Percentiles rank a stretch among this genome's conserved stretches.
These are phyloP conservation scores for Arthrinium phaeospermum DNA, from an alignment of 2,329 filamentous ascomycete species.

Conservation along the genomic window DNA sequence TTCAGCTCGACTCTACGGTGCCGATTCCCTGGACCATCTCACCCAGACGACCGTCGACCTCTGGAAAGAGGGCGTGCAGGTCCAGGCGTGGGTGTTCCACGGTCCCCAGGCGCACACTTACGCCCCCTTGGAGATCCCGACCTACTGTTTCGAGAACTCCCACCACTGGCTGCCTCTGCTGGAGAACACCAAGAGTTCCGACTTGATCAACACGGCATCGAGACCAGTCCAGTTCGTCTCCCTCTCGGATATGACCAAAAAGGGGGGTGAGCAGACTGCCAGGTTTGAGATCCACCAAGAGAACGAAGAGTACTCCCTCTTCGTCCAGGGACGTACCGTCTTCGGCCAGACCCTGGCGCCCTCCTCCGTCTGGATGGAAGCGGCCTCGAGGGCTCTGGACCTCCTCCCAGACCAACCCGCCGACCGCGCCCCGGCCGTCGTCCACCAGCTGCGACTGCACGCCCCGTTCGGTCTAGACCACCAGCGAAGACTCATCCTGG, in stretches of 20 bases:
- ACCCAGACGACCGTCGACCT: constrained; percentile 22
- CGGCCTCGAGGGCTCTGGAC: background rate
- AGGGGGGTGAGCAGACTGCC: background rate
- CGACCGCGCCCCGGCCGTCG: background rate
- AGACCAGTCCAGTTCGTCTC: background rate
- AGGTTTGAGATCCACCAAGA: constrained; percentile 10
- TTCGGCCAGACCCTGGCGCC: constrained; percentile 9
- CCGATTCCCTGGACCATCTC: constrained; percentile 18
- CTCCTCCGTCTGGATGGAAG: constrained; percentile 3
- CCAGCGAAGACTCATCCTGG: background rate
- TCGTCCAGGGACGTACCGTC: background rate
- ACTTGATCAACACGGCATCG: too few relatives aligned
- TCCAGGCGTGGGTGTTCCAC: constrained; percentile 24
- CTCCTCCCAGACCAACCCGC: background rate
- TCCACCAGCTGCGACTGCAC: background rate
- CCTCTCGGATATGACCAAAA: background rate
- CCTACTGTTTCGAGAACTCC: constrained; percentile 5
- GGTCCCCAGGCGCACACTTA: constrained; percentile 11
- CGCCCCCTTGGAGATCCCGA: background rate
- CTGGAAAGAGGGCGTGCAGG: constrained; percentile 19
- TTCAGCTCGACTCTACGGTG: constrained; percentile 14
- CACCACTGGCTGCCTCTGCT: background rate
- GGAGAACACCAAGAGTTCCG: background rate
- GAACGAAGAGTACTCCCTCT: constrained; percentile 1
- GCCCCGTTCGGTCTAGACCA: background rate